Evolutionary conservation across 75 land plant genomes (phyloP).

Genomic region (Ceratopteris richardii): DNA sequence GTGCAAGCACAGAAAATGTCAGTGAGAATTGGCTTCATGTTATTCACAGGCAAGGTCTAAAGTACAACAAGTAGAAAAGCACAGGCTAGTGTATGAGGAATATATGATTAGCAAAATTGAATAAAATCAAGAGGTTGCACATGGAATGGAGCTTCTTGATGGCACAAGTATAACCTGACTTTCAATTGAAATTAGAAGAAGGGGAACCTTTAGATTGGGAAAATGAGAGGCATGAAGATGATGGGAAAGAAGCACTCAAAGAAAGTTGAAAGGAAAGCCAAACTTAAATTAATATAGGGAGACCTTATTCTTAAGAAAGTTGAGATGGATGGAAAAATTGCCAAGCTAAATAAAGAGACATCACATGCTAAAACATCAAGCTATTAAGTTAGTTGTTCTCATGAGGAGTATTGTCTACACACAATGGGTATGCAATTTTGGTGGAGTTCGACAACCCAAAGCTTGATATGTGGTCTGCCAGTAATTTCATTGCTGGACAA

Average conservation of each 20-base stretch:
- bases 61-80: slow-evolving; percentile 82
- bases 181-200: slow-evolving; percentile 51
- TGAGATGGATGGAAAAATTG: slow-evolving; percentile 90
- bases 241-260: slow-evolving; percentile 91
- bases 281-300: slow-evolving; percentile 70
- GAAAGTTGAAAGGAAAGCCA: slow-evolving; percentile 89
- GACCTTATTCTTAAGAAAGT: slow-evolving; percentile 56
- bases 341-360: too few species aligned
- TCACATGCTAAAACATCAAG: too few species aligned
- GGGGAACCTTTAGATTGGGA: slow-evolving; percentile 47
- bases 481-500: too few species aligned
- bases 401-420: too few species aligned
- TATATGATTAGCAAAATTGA: slow-evolving; percentile 37
- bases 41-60: slow-evolving; percentile 54
- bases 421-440: too few species aligned
- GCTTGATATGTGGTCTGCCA: too few species aligned
- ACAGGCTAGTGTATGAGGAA: slow-evolving; percentile 81
- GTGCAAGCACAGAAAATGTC: slow-evolving; percentile 60
- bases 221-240: slow-evolving; percentile 72
- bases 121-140: neutral
- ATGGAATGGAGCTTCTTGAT: slow-evolving; percentile 1
- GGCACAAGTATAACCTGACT: neutral
- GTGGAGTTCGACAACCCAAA: too few species aligned
- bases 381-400: too few species aligned
- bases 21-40: slow-evolving; percentile 50